Base-by-base conservation (phyloP, 768 basidiomycete species). In the Serpula lacrymans region DNA sequence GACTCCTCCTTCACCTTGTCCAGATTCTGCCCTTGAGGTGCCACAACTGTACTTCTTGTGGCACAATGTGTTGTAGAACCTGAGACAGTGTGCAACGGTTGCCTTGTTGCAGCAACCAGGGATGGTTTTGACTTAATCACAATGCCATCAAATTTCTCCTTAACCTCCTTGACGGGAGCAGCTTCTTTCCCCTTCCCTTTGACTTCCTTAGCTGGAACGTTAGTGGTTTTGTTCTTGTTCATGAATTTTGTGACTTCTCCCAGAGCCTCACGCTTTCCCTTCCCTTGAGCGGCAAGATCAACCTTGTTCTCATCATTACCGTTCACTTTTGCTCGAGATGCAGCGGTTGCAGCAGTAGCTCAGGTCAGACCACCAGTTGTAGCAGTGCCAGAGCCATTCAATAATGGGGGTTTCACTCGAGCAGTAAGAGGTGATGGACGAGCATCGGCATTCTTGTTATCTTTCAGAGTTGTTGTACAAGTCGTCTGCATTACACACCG, bases 231-330 rank as follows among this genome's bases (percentile, higher is more conserved):
- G 47, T 71, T 49, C 45, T 58, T 63, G 42, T 49, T 55, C 52
- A 80, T 80, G 46, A 68, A 55, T 2, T 69, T 67, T 6, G 78
- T 77, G 31, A 89, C 82, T 55, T 90, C 88, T 12, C 77, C 76
- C 29, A 90, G 69, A 0, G 80, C 85, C 35, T 82, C 81, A 14
- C 88, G 82, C 59, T 88, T 89, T 41, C 86, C 76, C 57, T 87
- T 87, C 24, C 74, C 77, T 33, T 72, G 72, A 2, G 68, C 65
- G 14, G 68, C 61, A 11, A 65, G 63, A 30, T 82, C 77, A 16
- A 59, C 51, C 47, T 77, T 72, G 46, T 63, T 60, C 26, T 72
- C 66, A 47, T 71, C 53, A 5, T 39, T 35, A 14, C 18, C 24
- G 10, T 37, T 55, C 1, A 37, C 48, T 21, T 62, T 64, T 21